Evolutionary conservation across 176 grass and related monocot genomes (phyloP), one percentile per base, ranked within the genome.

Genomic region (Phragmites australis): DNA sequence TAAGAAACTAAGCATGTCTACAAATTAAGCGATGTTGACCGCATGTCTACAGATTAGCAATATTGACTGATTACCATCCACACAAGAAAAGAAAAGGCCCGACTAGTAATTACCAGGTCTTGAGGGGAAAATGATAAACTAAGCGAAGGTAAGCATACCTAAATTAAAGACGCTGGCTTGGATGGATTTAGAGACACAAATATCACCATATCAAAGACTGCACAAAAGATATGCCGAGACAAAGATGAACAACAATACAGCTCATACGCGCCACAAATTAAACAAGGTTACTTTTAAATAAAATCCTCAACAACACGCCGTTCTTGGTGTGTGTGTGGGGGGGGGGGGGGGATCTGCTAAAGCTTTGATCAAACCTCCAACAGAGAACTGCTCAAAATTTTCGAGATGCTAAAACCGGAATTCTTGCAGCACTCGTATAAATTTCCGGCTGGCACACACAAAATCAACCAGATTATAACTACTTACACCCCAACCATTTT

Each of bases 1-100:
- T 77, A 64, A 64, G 56, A 37, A 77, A 66, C 46, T 23, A 86
- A 82, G 11, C 26, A 65, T 29, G 55, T 13, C 13, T 41, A 19
- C 34, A 88, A 68, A 59, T 48, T 68, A 51, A 21, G 21, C 34
- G 4, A 30, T 54, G 63, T 71, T 63, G 65, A 30, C 60, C 48
- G 43, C 64, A 23, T 40, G 41, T 23, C 0, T 11, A 63, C 54
- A 43, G 77, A 82, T 39, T 40, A 12, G 6, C 45, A 70, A 30
- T 62, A 70, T 54, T 70, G 54, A 62, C 34, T 68, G 39, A 62
- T 6, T 62, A 19, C 1, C 31, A 40, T 78, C 22, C 31, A 22
- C 23, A 50, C 1, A 17, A 30, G 59, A 53, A 10, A 58, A 82
- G 6, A 57, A 44, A 45, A n/a, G 39, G 72, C 34, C 52, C 47